A percentile compares a stretch with the other conserved stretches of the same genome.
Evolutionary conservation across 2,329 filamentous ascomycete genomes (phyloP).

Genomic region (Neurospora crassa): DNA sequence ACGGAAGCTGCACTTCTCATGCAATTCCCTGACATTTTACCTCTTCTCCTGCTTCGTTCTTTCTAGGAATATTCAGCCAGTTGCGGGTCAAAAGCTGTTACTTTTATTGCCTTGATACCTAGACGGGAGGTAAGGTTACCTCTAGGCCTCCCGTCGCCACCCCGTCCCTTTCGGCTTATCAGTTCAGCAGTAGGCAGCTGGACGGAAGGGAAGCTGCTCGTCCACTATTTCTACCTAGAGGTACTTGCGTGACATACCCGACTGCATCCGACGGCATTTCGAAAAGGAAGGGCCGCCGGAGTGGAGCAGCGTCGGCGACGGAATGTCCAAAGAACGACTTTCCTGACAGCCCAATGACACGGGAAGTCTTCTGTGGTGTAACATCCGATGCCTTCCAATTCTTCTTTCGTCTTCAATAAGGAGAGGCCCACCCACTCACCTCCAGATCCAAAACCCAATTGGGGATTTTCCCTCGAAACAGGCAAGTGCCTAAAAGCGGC

Average conservation of each 20-base stretch:
- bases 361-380: background rate
- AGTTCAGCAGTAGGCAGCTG: background rate
- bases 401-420: background rate
- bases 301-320: background rate
- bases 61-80: background rate
- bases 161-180: background rate
- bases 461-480: background rate
- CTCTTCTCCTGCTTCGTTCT: background rate
- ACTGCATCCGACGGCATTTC: background rate
- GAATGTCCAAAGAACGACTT: background rate
- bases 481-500: background rate
- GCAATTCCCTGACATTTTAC: background rate
- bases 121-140: background rate
- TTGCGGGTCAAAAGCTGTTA: background rate
- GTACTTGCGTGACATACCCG: background rate
- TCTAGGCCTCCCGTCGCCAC: background rate
- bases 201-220: background rate
- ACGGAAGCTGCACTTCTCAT: background rate
- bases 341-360: background rate
- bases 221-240: background rate
- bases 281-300: background rate
- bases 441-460: background rate
- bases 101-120: background rate
- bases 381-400: background rate
- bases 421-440: background rate